These are phyloP conservation scores for Ogataea zsoltii DNA, from an alignment of 805 yeast species.

Conservation along the genomic window DNA sequence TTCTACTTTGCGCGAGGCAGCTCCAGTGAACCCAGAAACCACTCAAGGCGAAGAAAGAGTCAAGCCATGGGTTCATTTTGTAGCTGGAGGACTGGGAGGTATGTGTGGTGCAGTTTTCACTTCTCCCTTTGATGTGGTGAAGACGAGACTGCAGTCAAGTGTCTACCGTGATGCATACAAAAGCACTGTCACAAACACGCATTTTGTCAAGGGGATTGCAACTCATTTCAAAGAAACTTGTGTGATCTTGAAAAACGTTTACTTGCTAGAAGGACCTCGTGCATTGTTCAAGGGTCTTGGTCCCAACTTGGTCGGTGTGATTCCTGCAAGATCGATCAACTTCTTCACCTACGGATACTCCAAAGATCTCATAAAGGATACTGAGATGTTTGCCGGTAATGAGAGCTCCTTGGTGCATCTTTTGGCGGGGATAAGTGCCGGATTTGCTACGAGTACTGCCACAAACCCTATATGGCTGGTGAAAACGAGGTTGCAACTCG, in stretches of 20 bases:
- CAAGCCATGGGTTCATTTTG: constrained; percentile 74
- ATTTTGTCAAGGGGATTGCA: constrained; percentile 36
- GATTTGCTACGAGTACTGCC: constrained; percentile 90
- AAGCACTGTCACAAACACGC: constrained; percentile 25
- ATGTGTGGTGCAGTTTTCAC: constrained; percentile 97
- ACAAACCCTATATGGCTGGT: constrained; percentile 98
- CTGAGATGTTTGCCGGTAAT: constrained; percentile 64
- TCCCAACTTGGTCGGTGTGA: constrained; percentile 95
- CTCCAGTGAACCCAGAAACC: constrained; percentile 27
- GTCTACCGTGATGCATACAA: constrained; percentile 62
- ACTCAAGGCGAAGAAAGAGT: constrained; percentile 24
- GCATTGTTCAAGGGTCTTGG: constrained; percentile 95
- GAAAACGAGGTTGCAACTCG: constrained; percentile 91
- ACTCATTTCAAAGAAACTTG: constrained; percentile 85
- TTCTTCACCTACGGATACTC: constrained; percentile 96
- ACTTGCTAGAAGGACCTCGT: constrained; percentile 73
- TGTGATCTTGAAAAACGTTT: constrained; percentile 66
- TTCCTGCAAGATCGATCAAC: constrained; percentile 96
- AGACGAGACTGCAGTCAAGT: constrained; percentile 91
- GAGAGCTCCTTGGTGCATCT: constrained; percentile 87
- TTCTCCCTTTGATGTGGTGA: constrained; percentile 94
- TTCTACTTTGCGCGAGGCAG: constrained; percentile 44
- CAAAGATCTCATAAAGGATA: constrained; percentile 66
- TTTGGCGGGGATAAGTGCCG: constrained; percentile 85
- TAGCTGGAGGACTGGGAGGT: constrained; percentile 94